Evolutionary conservation across 495 filamentous ascomycete species (phyloP).

Genomic region (Cercophora newfieldiana): DNA sequence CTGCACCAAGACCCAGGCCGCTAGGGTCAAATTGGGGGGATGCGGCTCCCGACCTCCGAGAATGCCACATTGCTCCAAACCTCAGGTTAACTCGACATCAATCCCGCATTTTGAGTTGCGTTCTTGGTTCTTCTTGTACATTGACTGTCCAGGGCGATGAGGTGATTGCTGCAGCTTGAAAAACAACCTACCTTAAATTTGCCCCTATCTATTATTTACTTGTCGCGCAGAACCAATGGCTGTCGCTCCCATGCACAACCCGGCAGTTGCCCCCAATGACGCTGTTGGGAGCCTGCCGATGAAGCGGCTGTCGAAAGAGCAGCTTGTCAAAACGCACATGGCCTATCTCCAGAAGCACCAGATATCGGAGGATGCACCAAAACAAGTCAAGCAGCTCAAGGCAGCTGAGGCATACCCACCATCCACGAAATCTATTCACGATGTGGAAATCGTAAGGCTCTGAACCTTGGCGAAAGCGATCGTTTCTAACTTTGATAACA

Average conservation of each 20-base stretch:
- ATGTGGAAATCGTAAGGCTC: conserved; percentile 33
- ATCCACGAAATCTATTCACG: conserved; percentile 35
- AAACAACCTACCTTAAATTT: background rate
- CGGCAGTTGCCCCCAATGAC: conserved; percentile 1
- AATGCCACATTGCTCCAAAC: conserved; percentile 35
- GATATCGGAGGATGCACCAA: conserved; percentile 25
- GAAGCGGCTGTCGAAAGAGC: conserved; percentile 29
- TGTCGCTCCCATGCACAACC: background rate
- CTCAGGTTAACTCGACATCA: background rate
- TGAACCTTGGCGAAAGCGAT: background rate
- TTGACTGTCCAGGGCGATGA: background rate
- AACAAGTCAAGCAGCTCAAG: conserved; percentile 39
- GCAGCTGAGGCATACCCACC: conserved; percentile 34
- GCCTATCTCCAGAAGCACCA: conserved; percentile 34
- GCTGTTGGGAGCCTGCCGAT: conserved; percentile 18
- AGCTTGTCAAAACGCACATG: conserved; percentile 36
- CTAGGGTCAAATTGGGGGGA: conserved; percentile 33
- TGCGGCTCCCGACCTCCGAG: conserved; percentile 37
- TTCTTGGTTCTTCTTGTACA: background rate
- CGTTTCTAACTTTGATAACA: conserved; percentile 1
- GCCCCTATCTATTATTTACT: background rate
- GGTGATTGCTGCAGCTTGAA: background rate
- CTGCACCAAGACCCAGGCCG: conserved; percentile 11
- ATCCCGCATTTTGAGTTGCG: background rate
- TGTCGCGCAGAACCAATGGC: conserved; percentile 8